Conservation (phyloP, 805 yeast genomes). For the Ogataea degrootiae region DNA sequence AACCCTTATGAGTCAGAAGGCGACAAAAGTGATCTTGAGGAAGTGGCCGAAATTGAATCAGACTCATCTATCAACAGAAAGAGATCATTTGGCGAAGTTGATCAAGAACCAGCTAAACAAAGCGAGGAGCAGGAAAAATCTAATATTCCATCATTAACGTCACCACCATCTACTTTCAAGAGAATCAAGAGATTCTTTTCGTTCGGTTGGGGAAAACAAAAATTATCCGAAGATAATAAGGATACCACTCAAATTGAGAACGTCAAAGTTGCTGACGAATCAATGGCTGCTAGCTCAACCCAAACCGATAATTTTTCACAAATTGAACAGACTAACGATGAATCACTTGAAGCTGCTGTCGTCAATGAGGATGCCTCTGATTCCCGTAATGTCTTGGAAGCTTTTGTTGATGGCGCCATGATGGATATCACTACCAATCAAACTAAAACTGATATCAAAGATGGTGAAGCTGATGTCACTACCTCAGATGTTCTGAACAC, state of each 20-base stretch:
- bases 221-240: background rate
- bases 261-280: no score
- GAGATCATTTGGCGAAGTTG: slow-evolving; percentile 4
- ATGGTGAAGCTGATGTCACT: background rate
- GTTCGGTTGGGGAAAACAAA: background rate
- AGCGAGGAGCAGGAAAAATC: background rate
- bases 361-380: background rate
- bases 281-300: background rate
- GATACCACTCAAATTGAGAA: background rate
- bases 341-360: background rate
- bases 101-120: background rate
- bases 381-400: no score
- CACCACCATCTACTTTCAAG: background rate
- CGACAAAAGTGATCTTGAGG: background rate
- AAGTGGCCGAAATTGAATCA: background rate
- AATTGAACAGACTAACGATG: background rate
- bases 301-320: background rate
- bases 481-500: background rate
- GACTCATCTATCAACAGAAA: background rate
- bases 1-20: slow-evolving; percentile 2
- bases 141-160: background rate
- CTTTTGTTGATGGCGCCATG: background rate
- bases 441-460: background rate
- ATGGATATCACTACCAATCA: background rate
- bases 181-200: background rate